Evolutionary conservation across 305 asterid species (phyloP).

Genomic region (Lippia alba): DNA sequence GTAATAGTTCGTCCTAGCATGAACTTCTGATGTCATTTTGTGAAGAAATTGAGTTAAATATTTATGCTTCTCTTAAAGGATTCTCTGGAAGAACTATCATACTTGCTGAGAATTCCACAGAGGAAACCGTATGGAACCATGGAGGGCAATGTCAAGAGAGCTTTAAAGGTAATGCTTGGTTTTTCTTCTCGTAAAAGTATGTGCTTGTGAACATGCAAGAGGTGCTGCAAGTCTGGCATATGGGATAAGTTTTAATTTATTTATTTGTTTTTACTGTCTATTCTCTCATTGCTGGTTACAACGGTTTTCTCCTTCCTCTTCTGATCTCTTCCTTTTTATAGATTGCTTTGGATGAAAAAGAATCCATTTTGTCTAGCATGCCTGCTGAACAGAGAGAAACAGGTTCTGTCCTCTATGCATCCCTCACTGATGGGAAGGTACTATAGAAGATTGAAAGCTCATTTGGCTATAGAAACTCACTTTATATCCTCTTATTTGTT

Average conservation of each 20-base stretch:
- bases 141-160: constrained; percentile 97
- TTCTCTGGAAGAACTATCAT: constrained; percentile 91
- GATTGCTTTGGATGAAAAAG: constrained; percentile 84
- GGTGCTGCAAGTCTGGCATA: too few species aligned
- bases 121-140: constrained; percentile 96
- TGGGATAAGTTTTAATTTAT: too few species aligned
- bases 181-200: constrained; percentile 14
- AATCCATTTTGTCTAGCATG: constrained; percentile 74
- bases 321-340: constrained; percentile 39
- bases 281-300: constrained; percentile 4
- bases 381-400: constrained; percentile 73
- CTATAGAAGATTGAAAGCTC: constrained; percentile 29
- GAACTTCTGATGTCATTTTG: neutral
- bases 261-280: constrained; percentile 2
- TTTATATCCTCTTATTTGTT: constrained; percentile 11
- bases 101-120: constrained; percentile 96
- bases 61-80: constrained; percentile 53
- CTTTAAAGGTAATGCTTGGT: constrained; percentile 69
- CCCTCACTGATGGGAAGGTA: constrained; percentile 91
- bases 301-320: constrained; percentile 3
- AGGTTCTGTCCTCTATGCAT: constrained; percentile 75
- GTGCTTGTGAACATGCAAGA: too few species aligned
- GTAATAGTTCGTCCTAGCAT: neutral
- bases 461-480: constrained; percentile 15
- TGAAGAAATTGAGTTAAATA: neutral